These are phyloP conservation scores for Alloteropsis semialata DNA, from an alignment of 176 grass and related monocot genomes.

Conservation along the genomic window DNA sequence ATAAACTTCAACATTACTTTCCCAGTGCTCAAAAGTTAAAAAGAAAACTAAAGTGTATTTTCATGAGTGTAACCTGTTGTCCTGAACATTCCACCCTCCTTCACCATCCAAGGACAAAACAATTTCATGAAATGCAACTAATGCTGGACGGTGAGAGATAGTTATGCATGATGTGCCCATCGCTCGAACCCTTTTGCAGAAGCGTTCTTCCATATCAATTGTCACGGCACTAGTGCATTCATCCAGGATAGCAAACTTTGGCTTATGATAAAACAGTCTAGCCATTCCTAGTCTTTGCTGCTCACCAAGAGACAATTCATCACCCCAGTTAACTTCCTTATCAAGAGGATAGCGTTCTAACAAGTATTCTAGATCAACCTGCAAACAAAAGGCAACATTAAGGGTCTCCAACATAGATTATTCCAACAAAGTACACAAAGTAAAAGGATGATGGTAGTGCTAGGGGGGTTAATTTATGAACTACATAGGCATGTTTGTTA, in stretches of 20 bases:
- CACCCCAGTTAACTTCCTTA: conserved; percentile 94
- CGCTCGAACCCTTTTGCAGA: conserved; percentile 80
- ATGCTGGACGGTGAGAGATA: conserved; percentile 92
- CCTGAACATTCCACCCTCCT: conserved; percentile 81
- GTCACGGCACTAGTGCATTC: conserved; percentile 99
- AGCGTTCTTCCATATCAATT: conserved; percentile 98
- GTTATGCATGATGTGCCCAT: conserved; percentile 99
- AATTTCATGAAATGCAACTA: conserved; percentile 97
- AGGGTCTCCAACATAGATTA: conserved; percentile 8
- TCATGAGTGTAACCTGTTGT: conserved; percentile 71
- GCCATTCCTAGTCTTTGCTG: conserved; percentile 99
- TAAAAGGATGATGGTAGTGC: not conserved
- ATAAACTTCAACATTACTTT: conserved; percentile 8
- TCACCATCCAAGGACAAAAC: conserved; percentile 97
- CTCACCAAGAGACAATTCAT: conserved; percentile 94
- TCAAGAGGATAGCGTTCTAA: conserved; percentile 88
- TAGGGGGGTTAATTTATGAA: conserved; percentile 13
- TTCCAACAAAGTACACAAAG: not conserved
- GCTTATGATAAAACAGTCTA: conserved; percentile 94
- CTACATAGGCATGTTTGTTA: not conserved
- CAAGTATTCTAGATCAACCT: conserved; percentile 98
- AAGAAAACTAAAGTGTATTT: not conserved
- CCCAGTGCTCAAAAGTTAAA: conserved; percentile 1
- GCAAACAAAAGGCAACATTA: conserved; percentile 27
- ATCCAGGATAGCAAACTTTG: conserved; percentile 98